Evolutionary conservation across 1,284 basidiomycete species (phyloP), one percentile per base, ranked within the genome.

Genomic region (Thecaphora frezii): DNA sequence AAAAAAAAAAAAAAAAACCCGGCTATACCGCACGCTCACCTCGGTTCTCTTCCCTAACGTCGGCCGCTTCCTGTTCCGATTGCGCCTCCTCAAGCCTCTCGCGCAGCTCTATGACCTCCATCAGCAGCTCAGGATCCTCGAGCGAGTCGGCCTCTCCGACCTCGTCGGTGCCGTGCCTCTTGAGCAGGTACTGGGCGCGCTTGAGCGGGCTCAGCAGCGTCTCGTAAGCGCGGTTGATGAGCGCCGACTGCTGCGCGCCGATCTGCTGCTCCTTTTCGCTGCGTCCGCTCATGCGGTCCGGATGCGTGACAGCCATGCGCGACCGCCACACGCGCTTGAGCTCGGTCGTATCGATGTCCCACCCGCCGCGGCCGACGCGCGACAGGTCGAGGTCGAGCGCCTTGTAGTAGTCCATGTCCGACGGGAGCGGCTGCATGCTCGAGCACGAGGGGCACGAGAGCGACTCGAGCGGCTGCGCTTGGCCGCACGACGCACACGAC

Each of bases 151-250:
- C 52, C 37, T 77, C 74, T 14, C 62, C 55, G 1, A 67, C 53
- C 12, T 55, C 52, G 3, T 51, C 43, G 1, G 56, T 60, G 10
- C 51, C 42, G 47, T 61, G 50, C 8, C 66, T 30, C 39, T 76
- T 58, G 18, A 77, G 46, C 26, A 77, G 56, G 36, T 74, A 73
- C 41, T 70, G 58, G 1, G 74, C 72, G 3, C 75, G 59, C 1
- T 53, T 46, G 3, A 77, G 57, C 5, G 75, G 75, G n/a, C 69
- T 55, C 24, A 58, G 50, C 8, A 77, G 61, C 16, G 74, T 76
- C 51, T 76, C 74, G 54, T 77, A 77, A 1, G 75, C 75, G 19
- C 71, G 70, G 47, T 77, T 77, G 57, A 77, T 61, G 25, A 75
- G 46, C 2, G 75, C 66, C 12, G 67, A 71, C 41, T 77, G 75